These are phyloP conservation scores for Cercospora zeina DNA, from an alignment of 2,329 filamentous ascomycete genomes.

Conservation along the genomic window DNA sequence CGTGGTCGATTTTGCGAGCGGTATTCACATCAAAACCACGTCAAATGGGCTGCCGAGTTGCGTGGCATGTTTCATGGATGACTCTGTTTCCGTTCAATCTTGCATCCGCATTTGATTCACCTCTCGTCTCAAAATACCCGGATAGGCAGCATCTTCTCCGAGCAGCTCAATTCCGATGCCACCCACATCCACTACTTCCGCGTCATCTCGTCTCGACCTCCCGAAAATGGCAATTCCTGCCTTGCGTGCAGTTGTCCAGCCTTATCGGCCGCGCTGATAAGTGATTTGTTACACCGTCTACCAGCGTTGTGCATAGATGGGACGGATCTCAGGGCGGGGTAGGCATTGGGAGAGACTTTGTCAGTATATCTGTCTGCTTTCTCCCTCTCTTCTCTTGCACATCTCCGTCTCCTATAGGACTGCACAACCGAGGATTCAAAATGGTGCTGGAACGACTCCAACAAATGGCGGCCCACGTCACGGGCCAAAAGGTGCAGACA, in stretches of 20 bases:
- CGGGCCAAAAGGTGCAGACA: constrained; percentile 54
- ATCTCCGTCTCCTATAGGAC: not conserved
- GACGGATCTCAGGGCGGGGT: constrained; percentile 1
- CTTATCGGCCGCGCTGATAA: constrained; percentile 15
- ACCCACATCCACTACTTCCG: not conserved
- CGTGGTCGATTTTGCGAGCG: not conserved
- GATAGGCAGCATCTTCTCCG: not conserved
- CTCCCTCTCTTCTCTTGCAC: not conserved
- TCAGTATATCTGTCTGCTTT: constrained; percentile 7
- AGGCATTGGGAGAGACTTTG: constrained; percentile 3
- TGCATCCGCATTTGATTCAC: too few relatives aligned
- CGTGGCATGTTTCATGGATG: too few relatives aligned
- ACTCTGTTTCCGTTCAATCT: too few relatives aligned
- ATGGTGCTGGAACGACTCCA: constrained; percentile 40
- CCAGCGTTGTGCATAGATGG: not conserved
- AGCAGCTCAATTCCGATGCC: not conserved
- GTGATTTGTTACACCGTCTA: not conserved
- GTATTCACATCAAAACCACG: too few relatives aligned
- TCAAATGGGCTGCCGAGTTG: too few relatives aligned
- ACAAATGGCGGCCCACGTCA: constrained; percentile 60
- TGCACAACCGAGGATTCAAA: not conserved
- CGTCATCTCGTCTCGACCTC: not conserved
- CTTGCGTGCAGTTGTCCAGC: not conserved
- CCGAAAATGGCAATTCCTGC: constrained; percentile 10
- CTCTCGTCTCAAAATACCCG: too few relatives aligned